Percentiles rank a stretch among this genome's conserved stretches.
These are phyloP conservation scores for Cystobasidium sp. DNA, from an alignment of 1,284 basidiomycete species.

Conservation along the genomic window DNA sequence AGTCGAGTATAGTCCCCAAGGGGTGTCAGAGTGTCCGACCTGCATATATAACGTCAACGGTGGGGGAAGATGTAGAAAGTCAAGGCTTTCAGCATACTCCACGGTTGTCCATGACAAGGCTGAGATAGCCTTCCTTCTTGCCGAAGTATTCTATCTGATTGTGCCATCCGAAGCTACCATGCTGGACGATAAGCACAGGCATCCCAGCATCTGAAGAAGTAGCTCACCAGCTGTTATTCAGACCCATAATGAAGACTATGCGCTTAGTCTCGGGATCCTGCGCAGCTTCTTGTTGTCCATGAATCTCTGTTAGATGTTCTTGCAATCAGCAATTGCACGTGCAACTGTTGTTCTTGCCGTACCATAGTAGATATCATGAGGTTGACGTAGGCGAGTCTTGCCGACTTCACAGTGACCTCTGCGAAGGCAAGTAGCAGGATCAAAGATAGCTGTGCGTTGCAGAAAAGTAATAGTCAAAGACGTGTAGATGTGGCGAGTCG, in stretches of 20 bases:
- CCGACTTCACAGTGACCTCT: conserved; percentile 32
- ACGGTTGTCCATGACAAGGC: conserved; percentile 87
- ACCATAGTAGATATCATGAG: conserved; percentile 51
- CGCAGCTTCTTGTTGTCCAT: conserved; percentile 41
- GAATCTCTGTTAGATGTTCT: conserved; percentile 45
- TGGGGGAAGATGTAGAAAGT: no score
- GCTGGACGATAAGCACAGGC: background rate
- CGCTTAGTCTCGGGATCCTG: conserved; percentile 12
- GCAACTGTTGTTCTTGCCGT: background rate
- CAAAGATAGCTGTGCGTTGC: conserved; percentile 31
- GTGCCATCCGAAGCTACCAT: conserved; percentile 52
- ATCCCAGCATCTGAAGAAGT: background rate
- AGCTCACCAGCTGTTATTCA: conserved; percentile 45
- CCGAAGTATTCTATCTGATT: conserved; percentile 56
- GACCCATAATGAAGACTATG: conserved; percentile 54
- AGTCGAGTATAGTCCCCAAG: conserved; percentile 61
- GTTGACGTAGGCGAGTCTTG: conserved; percentile 12
- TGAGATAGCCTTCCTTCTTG: conserved; percentile 59
- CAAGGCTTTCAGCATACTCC: no score
- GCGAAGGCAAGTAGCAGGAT: conserved; percentile 26
- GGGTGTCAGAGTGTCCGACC: conserved; percentile 44
- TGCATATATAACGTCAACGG: conserved; percentile 52
- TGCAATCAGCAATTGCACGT: background rate
- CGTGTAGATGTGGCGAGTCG: background rate
- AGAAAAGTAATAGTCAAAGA: background rate